Percentiles rank a stretch among this genome's conserved stretches.
Conservation (phyloP, 2,329 filamentous ascomycete species). For the Penicillium sp. region DNA sequence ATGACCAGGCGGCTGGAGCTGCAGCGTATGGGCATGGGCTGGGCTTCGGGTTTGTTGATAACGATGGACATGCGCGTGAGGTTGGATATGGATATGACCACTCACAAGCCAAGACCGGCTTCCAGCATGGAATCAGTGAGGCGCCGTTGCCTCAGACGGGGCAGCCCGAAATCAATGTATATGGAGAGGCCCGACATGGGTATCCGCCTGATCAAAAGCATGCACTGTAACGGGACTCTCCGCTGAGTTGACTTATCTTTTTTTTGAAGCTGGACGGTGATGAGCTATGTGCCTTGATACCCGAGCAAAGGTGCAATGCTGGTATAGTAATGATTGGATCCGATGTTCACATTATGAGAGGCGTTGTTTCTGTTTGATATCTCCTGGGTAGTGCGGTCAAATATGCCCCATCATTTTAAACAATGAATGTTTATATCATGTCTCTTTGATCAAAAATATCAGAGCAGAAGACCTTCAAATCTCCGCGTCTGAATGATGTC, state of each 20-base stretch:
- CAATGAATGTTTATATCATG: background rate
- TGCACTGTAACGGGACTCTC: background rate
- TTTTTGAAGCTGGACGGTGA: background rate
- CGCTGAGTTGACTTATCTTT: no score
- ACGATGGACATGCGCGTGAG: conserved; percentile 26
- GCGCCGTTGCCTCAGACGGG: background rate
- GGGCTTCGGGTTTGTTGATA: conserved; percentile 29
- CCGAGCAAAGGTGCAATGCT: background rate
- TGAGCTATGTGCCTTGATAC: background rate
- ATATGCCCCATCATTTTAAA: background rate
- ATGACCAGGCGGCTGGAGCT: conserved; percentile 7
- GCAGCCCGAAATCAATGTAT: background rate
- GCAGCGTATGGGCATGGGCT: conserved; percentile 13
- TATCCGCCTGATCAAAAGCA: conserved; percentile 10
- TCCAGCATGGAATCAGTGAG: conserved; percentile 12
- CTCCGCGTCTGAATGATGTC: background rate
- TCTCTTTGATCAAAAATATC: background rate
- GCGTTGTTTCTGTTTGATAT: background rate
- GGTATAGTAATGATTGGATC: background rate
- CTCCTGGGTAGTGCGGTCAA: background rate
- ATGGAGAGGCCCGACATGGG: background rate
- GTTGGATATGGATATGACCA: conserved; percentile 16
- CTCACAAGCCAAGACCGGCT: conserved; percentile 7
- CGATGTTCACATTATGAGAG: background rate
- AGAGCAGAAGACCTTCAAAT: background rate